Conservation (phyloP, 345 rosid species). For the Psidium guajava region DNA sequence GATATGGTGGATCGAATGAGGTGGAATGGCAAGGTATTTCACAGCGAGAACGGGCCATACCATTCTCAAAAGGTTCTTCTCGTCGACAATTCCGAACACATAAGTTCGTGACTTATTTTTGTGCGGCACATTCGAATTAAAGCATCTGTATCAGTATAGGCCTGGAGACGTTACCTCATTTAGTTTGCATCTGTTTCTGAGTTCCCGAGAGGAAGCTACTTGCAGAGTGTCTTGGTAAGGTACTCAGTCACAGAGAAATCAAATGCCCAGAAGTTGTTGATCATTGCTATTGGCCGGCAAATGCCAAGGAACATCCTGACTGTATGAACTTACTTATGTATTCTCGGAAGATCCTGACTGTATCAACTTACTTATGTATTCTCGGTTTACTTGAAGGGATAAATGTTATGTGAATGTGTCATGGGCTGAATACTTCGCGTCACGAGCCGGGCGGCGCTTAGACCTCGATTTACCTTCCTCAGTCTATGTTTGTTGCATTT, state of each 20-base stretch:
- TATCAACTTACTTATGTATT: background rate
- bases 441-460: background rate
- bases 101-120: background rate
- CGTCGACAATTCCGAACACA: constrained; percentile 12
- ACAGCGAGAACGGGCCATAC: constrained; percentile 26
- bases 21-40: constrained; percentile 35
- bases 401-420: background rate
- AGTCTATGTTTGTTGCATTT: background rate
- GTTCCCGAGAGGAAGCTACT: background rate
- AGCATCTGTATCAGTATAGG: background rate
- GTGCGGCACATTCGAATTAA: background rate
- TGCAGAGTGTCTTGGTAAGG: background rate
- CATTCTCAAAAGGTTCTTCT: constrained; percentile 34
- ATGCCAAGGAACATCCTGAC: background rate
- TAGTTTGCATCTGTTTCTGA: background rate
- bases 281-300: background rate
- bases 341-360: background rate
- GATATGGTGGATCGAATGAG: constrained; percentile 25
- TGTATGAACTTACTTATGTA: background rate
- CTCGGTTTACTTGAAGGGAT: background rate
- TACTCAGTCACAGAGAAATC: background rate
- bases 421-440: background rate
- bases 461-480: background rate
- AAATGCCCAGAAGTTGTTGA: background rate
- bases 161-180: background rate